phyloP scores from a whole-genome alignment of 2,329 filamentous ascomycete genomes.

The Piedraia hortae region DNA sequence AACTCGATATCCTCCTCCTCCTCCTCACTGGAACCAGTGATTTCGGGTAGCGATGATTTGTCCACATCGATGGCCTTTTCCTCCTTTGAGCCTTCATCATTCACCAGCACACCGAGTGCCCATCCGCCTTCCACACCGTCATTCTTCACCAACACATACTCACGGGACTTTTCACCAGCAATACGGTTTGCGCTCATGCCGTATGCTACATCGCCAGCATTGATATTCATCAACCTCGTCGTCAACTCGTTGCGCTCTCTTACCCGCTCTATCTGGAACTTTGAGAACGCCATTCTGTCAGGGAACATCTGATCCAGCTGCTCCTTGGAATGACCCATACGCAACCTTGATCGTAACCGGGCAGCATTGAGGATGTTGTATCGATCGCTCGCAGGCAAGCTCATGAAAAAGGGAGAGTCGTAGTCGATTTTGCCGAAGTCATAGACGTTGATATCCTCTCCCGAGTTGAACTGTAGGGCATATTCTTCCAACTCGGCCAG shows the following conservation, averaged over 20 bases:
- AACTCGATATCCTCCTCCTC: slow-evolving; percentile 42
- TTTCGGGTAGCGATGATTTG: slow-evolving; percentile 19
- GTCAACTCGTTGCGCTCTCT: slow-evolving; percentile 81
- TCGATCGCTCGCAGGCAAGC: slow-evolving; percentile 62
- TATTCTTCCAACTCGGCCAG: slow-evolving; percentile 85
- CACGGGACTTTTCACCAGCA: slow-evolving; percentile 62
- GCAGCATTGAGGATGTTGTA: slow-evolving; percentile 97
- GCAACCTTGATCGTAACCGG: slow-evolving; percentile 55
- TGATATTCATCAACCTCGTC: slow-evolving; percentile 78
- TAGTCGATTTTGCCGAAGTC: slow-evolving; percentile 99
- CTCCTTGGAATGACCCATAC: slow-evolving; percentile 92
- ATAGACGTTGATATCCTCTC: slow-evolving; percentile 65
- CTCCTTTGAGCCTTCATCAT: slow-evolving; percentile 48
- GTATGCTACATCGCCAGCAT: slow-evolving; percentile 49
- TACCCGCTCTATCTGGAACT: slow-evolving; percentile 86
- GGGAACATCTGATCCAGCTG: slow-evolving; percentile 93
- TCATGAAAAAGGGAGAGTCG: slow-evolving; percentile 81
- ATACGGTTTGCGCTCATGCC: slow-evolving; percentile 30
- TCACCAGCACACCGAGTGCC: slow-evolving; percentile 68
- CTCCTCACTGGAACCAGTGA: slow-evolving; percentile 24
- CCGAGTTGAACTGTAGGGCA: slow-evolving; percentile 68
- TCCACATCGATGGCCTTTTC: slow-evolving; percentile 89
- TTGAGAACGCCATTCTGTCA: slow-evolving; percentile 87
- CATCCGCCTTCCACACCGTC: slow-evolving; percentile 85
- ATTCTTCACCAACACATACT: slow-evolving; percentile 92